Conservation (phyloP, 2,329 filamentous ascomycete genomes). For the Daldinia sp. region DNA sequence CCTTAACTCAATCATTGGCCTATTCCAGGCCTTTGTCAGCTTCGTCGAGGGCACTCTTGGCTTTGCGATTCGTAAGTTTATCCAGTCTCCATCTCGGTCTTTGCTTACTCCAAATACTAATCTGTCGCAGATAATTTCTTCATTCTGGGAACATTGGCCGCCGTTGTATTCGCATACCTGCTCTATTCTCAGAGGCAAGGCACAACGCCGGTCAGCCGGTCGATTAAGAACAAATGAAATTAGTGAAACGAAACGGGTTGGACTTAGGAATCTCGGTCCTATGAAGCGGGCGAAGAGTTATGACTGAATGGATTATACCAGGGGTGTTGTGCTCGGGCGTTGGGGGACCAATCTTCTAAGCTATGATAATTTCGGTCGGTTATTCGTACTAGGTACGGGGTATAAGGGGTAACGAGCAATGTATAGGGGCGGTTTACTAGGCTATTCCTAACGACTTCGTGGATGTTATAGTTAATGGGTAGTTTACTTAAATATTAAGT, state of each 20-base stretch:
- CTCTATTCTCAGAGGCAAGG: slow-evolving; percentile 49
- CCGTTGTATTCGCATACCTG: slow-evolving; percentile 49
- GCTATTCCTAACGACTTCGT: not conserved
- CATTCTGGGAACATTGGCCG: slow-evolving; percentile 50
- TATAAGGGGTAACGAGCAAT: not conserved
- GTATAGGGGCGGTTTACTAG: not conserved
- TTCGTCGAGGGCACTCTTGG: slow-evolving; percentile 52
- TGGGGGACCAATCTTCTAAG: not conserved
- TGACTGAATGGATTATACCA: not conserved
- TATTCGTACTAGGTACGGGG: not conserved
- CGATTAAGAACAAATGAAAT: slow-evolving; percentile 46
- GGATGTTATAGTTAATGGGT: not conserved
- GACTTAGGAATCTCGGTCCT: not conserved
- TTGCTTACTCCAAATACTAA: slow-evolving; percentile 13
- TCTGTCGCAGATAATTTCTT: slow-evolving; percentile 50
- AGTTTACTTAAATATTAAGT: not conserved
- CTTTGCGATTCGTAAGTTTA: slow-evolving; percentile 50
- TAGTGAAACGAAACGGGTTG: not conserved
- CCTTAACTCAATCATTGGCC: slow-evolving; percentile 40
- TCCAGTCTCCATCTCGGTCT: not conserved
- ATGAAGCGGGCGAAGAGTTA: not conserved
- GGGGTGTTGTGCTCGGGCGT: slow-evolving; percentile 7
- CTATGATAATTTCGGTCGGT: not conserved
- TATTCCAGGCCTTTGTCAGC: slow-evolving; percentile 44
- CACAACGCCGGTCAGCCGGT: slow-evolving; percentile 43